Evolutionary conservation across 163 green algal genomes (phyloP).

Genomic region (Smithsoniella earleae): DNA sequence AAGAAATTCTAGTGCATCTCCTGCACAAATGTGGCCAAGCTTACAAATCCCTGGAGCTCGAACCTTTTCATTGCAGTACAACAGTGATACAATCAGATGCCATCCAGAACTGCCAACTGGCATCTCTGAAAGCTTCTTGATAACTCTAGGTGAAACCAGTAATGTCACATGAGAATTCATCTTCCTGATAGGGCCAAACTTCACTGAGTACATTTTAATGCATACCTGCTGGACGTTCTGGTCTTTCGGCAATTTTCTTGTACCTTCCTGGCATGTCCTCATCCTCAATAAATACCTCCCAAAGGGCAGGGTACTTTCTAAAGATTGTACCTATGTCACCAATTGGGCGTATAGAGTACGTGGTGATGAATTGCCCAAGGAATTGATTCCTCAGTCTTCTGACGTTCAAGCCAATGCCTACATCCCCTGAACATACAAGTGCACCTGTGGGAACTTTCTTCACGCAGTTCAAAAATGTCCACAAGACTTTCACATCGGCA

Average conservation of each 20-base stretch:
- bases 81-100: neutral
- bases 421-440: conserved; percentile 60
- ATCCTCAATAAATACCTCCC: conserved; percentile 64
- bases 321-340: conserved; percentile 79
- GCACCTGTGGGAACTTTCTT: neutral
- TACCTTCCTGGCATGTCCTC: conserved; percentile 51
- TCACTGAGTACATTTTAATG: neutral
- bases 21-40: conserved; percentile 31
- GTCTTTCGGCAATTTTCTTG: conserved; percentile 46
- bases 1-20: conserved; percentile 63
- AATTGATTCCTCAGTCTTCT: conserved; percentile 66
- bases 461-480: neutral
- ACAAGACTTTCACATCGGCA: neutral
- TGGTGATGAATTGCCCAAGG: conserved; percentile 61
- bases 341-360: conserved; percentile 75
- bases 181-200: too few relatives aligned
- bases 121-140: conserved; percentile 18
- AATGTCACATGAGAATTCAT: too few relatives aligned
- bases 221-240: conserved; percentile 40
- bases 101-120: too few relatives aligned
- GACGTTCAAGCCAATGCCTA: conserved; percentile 77
- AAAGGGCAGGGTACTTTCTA: conserved; percentile 64
- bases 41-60: neutral
- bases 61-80: neutral
- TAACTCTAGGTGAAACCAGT: conserved; percentile 33